Base-by-base conservation (phyloP, 1,284 basidiomycete species). In the Rhodotorula sp. region DNA sequence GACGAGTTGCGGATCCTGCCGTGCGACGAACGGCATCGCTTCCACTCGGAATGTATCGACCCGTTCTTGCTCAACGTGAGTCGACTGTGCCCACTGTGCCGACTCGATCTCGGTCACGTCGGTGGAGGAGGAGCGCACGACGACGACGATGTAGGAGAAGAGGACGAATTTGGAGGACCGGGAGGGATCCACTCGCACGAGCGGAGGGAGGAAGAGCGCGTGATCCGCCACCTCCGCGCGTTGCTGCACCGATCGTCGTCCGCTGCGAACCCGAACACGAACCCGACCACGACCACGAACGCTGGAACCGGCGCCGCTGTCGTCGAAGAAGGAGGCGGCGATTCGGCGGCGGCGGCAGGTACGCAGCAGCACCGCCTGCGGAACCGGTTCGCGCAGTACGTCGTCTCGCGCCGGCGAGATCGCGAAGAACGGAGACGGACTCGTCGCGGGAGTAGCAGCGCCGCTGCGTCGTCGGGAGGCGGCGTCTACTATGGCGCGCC, bases 1-100 rank as follows among this genome's bases (percentile, higher is more conserved):
- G 93, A 97, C 79, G 91, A 95, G 80, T 82, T 96, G 23, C 87
- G 93, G 47, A 86, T 95, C 49, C 83, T 97, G 67, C 93, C 93
- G 1, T 97, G 93, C 81, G 91, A 92, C 79, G 91, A 90, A 58
- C 87, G 90, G 75, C 93, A 97, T 80, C 85, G 87, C 66, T 97
- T 95, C 84, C 93, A 97, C 79, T 88, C 90, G 78, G 82, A 83
- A 26, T 80, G 83, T 80, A 71, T 84, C 80, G 91, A 92, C 79
- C 90, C 88, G 15, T 62, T 93, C 92, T 0, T 89, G 89, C 72
- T 90, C 90, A 64, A 64, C 54, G 63, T 64, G 46, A 64, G 63
- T 20, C 63, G 63, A 6, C 29, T 64, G 62, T 97, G 93, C 81
- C 93, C 93, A 3, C 86, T 97, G 57, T 97, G 93, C 81, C 86